These are phyloP conservation scores for Colletotrichum endophyticum DNA, from an alignment of 2,329 filamentous ascomycete species.

Conservation along the genomic window DNA sequence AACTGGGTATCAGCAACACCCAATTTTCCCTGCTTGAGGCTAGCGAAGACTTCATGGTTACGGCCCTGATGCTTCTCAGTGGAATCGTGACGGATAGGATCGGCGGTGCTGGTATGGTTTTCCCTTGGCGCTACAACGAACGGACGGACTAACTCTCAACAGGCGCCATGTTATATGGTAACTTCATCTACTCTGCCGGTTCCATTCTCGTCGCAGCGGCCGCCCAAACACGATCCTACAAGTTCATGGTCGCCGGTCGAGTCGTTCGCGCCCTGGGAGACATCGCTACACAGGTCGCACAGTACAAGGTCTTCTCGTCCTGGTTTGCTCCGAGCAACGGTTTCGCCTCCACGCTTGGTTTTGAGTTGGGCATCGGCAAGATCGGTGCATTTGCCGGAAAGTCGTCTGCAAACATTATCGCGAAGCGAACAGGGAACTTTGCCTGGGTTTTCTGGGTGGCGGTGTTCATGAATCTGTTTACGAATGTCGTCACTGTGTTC, in stretches of 20 bases:
- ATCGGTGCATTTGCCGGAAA: constrained; percentile 66
- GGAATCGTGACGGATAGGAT: constrained; percentile 63
- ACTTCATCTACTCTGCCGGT: constrained; percentile 60
- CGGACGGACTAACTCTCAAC: rapidly evolving
- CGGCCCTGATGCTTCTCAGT: constrained; percentile 56
- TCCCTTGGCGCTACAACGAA: rapidly evolving
- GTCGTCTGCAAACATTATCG: constrained; percentile 63
- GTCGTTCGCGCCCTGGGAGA: constrained; percentile 63
- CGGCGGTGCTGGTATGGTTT: constrained; percentile 54
- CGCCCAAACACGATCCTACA: constrained; percentile 58
- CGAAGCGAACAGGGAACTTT: constrained; percentile 61
- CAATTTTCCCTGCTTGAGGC: constrained; percentile 64
- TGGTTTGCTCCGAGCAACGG: constrained; percentile 68
- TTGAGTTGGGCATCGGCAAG: constrained; percentile 67
- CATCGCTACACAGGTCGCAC: constrained; percentile 67
- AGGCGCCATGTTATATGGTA: constrained; percentile 31
- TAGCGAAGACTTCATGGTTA: constrained; percentile 68
- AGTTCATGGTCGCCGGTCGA: constrained; percentile 64
- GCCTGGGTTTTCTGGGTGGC: constrained; percentile 67
- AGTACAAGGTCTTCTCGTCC: constrained; percentile 69
- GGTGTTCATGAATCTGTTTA: constrained; percentile 69
- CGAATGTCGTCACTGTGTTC: constrained; percentile 55
- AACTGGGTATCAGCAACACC: constrained; percentile 63
- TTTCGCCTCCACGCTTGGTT: constrained; percentile 65
- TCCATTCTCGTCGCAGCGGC: constrained; percentile 64